Base-by-base conservation (phyloP, 305 asterid species). In the Fraxinus albicans region DNA sequence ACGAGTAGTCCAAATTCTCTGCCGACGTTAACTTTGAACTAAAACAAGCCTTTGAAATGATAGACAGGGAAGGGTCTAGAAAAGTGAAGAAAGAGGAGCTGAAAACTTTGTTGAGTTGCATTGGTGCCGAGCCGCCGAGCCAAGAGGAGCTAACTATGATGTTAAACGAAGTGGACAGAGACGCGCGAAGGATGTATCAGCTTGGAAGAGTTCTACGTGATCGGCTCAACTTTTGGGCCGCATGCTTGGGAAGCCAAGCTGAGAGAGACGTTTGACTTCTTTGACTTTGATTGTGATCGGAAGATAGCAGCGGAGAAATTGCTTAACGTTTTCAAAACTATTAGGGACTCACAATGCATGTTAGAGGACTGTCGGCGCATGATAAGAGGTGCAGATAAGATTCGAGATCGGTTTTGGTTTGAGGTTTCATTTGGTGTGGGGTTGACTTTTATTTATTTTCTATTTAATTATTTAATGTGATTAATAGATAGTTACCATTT, bases 281-380 rank as follows among this genome's bases (percentile, higher is more conserved):
- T 89, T 73, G 89, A 89, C 23, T 60, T 83, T 21, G 90, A 89
- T 78, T 88, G 84, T 65, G 84, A 89, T 58, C 89, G 91, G 7
- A 85, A 72, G 79, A 87, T 89, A 1, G 84, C 90, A 3, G 91
- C 88, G 8, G 87, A 85, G 78, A 89, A 87, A 73, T 75, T 89
- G 21, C 83, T 53, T 33, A 89, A 80, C 81, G 88, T 82, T 27
- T 85, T 89, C 44, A 73, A 27, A n/a, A 74, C 67, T 0, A 82
- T 89, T 1, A 90, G 91, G 2, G 88, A 82, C 36, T 82, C 80
- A 5, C 74, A 36, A 80, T 89, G 91, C 76, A 36, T 90, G 84
- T 80, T 89, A 79, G 90, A 89, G 78, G 91, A 89, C 40, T 89
- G 91, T 80, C 80, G 79, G 80, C 83, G 87, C 31, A 87, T 89